Percentiles rank a stretch among this genome's conserved stretches.
Conservation (phyloP, 2,329 filamentous ascomycete species). For the Ceratocystis destructans region DNA sequence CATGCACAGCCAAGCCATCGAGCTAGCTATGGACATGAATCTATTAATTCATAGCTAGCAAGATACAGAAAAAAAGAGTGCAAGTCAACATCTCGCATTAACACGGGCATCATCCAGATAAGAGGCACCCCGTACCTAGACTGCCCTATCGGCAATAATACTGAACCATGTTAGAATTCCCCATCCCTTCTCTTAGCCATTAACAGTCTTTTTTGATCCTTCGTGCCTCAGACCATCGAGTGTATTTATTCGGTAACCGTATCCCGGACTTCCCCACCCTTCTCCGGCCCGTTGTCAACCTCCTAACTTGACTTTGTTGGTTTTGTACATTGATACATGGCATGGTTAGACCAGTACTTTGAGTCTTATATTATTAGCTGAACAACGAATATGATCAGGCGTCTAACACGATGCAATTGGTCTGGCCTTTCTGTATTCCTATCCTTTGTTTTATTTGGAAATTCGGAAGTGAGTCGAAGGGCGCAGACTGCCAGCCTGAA, state of each 20-base stretch:
- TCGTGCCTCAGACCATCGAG: not conserved
- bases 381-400: not conserved
- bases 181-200: not conserved
- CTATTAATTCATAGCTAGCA: not conserved
- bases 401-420: not conserved
- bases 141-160: too few relatives aligned
- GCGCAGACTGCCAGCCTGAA: not conserved
- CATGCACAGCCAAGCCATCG: not conserved
- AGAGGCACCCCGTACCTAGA: too few relatives aligned
- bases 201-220: not conserved
- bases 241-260: not conserved
- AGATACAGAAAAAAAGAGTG: not conserved
- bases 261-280: constrained; percentile 1
- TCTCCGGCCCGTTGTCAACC: not conserved
- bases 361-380: not conserved
- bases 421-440: not conserved
- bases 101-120: too few relatives aligned
- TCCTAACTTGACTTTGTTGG: not conserved
- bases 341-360: not conserved
- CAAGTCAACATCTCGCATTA: not conserved
- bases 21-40: not conserved
- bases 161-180: not conserved
- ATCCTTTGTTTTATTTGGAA: not conserved
- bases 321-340: not conserved
- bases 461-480: not conserved